Percentiles rank a stretch among this genome's conserved stretches.
phyloP scores from a whole-genome alignment of 2,329 filamentous ascomycete species.

The Lachnellula willkommii region DNA sequence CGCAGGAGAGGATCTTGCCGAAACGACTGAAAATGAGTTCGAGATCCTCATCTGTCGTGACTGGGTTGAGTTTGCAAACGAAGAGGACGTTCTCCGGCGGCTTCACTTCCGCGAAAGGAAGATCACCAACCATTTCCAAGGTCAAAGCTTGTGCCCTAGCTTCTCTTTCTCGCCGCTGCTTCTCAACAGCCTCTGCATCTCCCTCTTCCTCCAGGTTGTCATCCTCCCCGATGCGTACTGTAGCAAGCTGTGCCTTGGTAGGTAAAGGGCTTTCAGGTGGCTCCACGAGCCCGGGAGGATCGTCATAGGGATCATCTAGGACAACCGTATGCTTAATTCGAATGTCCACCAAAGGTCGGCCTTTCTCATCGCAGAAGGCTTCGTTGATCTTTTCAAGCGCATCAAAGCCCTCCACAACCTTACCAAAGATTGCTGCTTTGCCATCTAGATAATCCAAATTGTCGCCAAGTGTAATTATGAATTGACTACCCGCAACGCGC shows the following conservation, averaged over 20 bases:
- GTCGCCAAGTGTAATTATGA: constrained; percentile 85
- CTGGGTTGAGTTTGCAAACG: constrained; percentile 96
- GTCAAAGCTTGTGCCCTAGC: constrained; percentile 91
- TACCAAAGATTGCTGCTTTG: constrained; percentile 91
- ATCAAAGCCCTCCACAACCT: constrained; percentile 94
- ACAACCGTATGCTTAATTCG: constrained; percentile 89
- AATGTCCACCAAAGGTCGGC: constrained; percentile 87
- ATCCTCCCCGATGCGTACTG: constrained; percentile 86
- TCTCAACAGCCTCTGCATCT: constrained; percentile 75
- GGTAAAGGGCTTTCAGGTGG: constrained; percentile 77
- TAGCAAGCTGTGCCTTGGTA: constrained; percentile 78
- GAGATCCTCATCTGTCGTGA: constrained; percentile 91
- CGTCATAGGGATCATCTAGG: constrained; percentile 85
- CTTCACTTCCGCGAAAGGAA: constrained; percentile 95
- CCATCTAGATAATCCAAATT: constrained; percentile 87
- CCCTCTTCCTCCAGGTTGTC: constrained; percentile 69
- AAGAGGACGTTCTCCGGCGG: constrained; percentile 97
- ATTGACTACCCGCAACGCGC: constrained; percentile 82
- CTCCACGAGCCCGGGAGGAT: constrained; percentile 70
- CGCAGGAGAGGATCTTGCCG: constrained; percentile 88
- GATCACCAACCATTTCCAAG: constrained; percentile 93
- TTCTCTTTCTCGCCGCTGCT: constrained; percentile 76
- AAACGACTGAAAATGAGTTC: constrained; percentile 97
- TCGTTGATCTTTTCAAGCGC: constrained; percentile 88
- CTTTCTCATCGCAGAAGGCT: constrained; percentile 79